Evolutionary conservation across 140 eudicot genomes (phyloP).

Genomic region (Erigeron philadelphicus): DNA sequence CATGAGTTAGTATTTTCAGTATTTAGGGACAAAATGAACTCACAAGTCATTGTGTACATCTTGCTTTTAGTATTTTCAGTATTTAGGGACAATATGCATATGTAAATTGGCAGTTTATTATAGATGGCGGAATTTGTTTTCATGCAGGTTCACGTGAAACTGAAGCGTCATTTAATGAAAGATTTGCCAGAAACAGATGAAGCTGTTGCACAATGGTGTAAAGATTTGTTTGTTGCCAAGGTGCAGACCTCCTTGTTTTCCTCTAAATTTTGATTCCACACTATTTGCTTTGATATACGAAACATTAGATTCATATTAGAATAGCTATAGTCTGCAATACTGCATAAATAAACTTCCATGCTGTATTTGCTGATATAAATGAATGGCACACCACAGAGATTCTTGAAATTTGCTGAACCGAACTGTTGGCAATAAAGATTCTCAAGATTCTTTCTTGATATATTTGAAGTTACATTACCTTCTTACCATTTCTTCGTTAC

Average conservation of each 20-base stretch:
- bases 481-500: background rate
- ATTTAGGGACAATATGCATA: background rate
- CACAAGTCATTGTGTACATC: background rate
- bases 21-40: background rate
- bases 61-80: background rate
- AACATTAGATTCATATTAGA: background rate
- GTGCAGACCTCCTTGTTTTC: constrained; percentile 31
- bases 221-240: constrained; percentile 66
- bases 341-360: background rate
- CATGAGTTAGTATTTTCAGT: too few relatives aligned
- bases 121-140: background rate
- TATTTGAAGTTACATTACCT: background rate
- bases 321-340: background rate
- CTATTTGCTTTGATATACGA: background rate
- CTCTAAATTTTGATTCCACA: background rate
- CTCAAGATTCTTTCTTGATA: background rate
- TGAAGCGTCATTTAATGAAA: constrained; percentile 68
- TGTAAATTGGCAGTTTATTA: constrained; percentile 9
- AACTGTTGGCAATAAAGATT: background rate
- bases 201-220: constrained; percentile 84
- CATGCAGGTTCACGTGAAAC: constrained; percentile 67
- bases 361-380: background rate
- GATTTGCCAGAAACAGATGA: constrained; percentile 83
- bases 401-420: background rate
- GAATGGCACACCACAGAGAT: background rate